Evolutionary conservation across 768 basidiomycete species (phyloP).

Genomic region (Russula virescens): DNA sequence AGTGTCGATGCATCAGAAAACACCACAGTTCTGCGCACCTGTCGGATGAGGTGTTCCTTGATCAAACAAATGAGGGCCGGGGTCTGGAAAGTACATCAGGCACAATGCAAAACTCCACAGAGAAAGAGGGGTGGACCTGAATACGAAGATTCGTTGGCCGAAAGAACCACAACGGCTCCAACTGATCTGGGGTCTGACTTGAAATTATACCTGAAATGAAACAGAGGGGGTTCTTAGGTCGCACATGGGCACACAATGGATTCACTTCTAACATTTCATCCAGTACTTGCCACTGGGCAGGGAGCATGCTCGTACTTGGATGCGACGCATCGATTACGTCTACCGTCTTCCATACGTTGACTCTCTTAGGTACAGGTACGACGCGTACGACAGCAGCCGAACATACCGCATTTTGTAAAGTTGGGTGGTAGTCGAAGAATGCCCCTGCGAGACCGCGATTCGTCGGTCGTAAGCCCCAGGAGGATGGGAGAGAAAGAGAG

Average conservation of each 20-base stretch:
- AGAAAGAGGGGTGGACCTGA: slow-evolving; percentile 28
- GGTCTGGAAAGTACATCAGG: slow-evolving; percentile 35
- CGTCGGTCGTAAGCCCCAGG: not conserved
- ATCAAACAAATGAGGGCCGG: slow-evolving; percentile 45
- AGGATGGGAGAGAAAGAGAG: not conserved
- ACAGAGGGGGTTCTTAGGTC: too few species aligned
- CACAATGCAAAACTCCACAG: slow-evolving; percentile 2
- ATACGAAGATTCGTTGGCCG: slow-evolving; percentile 43
- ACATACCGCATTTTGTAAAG: slow-evolving; percentile 38
- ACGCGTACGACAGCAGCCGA: not conserved
- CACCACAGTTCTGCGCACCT: slow-evolving; percentile 38
- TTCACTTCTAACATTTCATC: slow-evolving; percentile 37
- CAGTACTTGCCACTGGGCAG: slow-evolving; percentile 31
- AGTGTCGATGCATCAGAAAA: not conserved
- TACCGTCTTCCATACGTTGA: slow-evolving; percentile 30
- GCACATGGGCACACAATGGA: not conserved
- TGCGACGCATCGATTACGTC: slow-evolving; percentile 38
- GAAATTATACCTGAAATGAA: slow-evolving; percentile 39
- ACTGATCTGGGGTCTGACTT: slow-evolving; percentile 41
- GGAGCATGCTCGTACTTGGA: slow-evolving; percentile 39
- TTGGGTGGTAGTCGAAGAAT: slow-evolving; percentile 45
- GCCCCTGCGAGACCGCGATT: slow-evolving; percentile 29
- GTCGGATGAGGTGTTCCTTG: slow-evolving; percentile 76
- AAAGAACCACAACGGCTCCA: slow-evolving; percentile 41
- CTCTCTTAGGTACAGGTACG: not conserved